These are phyloP conservation scores for Leccinum olivaceopallidum DNA, from an alignment of 768 basidiomycete species.

Conservation along the genomic window DNA sequence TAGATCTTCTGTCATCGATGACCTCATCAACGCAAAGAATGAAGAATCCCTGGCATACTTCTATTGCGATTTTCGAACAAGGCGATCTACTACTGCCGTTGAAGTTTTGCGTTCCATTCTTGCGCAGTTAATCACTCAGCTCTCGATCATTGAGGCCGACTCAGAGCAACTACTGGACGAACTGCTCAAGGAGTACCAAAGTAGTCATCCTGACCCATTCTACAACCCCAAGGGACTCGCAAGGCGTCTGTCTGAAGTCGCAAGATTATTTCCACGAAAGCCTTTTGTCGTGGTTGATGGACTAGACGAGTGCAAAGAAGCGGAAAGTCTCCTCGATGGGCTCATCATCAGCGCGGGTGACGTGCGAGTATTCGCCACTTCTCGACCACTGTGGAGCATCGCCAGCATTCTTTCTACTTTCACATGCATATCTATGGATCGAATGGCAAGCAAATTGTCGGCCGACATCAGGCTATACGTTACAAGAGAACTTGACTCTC, in stretches of 20 bases:
- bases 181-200: slow-evolving; percentile 5
- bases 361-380: slow-evolving; percentile 9
- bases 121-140: slow-evolving; percentile 6
- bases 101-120: slow-evolving; percentile 23
- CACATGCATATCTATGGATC: slow-evolving; percentile 14
- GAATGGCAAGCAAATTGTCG: not conserved
- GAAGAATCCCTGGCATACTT: slow-evolving; percentile 12
- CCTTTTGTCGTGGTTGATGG: slow-evolving; percentile 21
- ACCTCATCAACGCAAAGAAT: not conserved
- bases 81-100: slow-evolving; percentile 7
- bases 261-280: slow-evolving; percentile 1
- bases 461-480: not conserved
- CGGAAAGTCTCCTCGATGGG: slow-evolving; percentile 10
- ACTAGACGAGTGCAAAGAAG: slow-evolving; percentile 23
- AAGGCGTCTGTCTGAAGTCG: not conserved
- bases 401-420: not conserved
- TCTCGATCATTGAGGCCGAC: not conserved
- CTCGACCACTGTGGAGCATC: slow-evolving; percentile 11
- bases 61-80: slow-evolving; percentile 25
- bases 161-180: slow-evolving; percentile 4
- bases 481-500: slow-evolving; percentile 12
- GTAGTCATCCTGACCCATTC: not conserved
- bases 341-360: slow-evolving; percentile 2
- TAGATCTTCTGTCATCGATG: slow-evolving; percentile 1
- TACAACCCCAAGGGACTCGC: slow-evolving; percentile 8